Conservation (phyloP, 345 rosid genomes). For the Hibiscus trionum region DNA sequence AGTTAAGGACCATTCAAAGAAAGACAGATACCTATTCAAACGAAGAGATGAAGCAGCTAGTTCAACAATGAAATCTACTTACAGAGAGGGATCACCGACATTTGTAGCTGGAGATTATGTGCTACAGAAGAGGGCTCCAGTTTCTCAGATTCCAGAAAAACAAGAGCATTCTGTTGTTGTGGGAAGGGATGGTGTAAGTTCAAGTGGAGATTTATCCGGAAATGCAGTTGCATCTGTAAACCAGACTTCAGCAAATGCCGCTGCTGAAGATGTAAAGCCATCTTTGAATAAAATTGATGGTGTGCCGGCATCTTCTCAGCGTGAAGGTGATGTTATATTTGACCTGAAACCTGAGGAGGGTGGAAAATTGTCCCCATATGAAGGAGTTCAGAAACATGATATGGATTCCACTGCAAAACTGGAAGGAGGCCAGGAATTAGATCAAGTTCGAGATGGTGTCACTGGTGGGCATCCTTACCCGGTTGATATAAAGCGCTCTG, state of each 20-base stretch:
- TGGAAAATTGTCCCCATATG: slow-evolving; percentile 24
- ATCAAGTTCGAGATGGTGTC: slow-evolving; percentile 25
- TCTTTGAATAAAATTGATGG: slow-evolving; percentile 24
- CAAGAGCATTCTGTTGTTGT: slow-evolving; percentile 30
- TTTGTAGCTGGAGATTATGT: slow-evolving; percentile 47
- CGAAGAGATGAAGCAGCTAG: slow-evolving; percentile 59
- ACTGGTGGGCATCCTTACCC: slow-evolving; percentile 22
- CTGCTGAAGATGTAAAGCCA: slow-evolving; percentile 21
- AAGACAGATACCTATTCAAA: slow-evolving; percentile 74
- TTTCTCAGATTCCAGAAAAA: slow-evolving; percentile 27
- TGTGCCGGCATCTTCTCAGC: slow-evolving; percentile 15
- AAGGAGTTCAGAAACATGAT: slow-evolving; percentile 33
- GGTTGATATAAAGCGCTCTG: slow-evolving; percentile 32
- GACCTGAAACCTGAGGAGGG: slow-evolving; percentile 31
- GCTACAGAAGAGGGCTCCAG: slow-evolving; percentile 57
- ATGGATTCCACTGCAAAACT: slow-evolving; percentile 18
- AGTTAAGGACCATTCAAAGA: slow-evolving; percentile 70
- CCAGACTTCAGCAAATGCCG: slow-evolving; percentile 17
- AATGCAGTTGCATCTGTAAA: slow-evolving; percentile 19
- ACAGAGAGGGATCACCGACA: slow-evolving; percentile 34
- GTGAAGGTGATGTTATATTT: slow-evolving; percentile 23
- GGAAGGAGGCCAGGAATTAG: slow-evolving; percentile 27
- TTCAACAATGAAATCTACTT: slow-evolving; percentile 26
- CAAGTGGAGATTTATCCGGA: slow-evolving; percentile 25
- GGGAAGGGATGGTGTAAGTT: slow-evolving; percentile 28